A percentile compares a stretch with the other conserved stretches of the same genome.
phyloP scores from a whole-genome alignment of 2,329 filamentous ascomycete species.

The Trichoderma sp. region DNA sequence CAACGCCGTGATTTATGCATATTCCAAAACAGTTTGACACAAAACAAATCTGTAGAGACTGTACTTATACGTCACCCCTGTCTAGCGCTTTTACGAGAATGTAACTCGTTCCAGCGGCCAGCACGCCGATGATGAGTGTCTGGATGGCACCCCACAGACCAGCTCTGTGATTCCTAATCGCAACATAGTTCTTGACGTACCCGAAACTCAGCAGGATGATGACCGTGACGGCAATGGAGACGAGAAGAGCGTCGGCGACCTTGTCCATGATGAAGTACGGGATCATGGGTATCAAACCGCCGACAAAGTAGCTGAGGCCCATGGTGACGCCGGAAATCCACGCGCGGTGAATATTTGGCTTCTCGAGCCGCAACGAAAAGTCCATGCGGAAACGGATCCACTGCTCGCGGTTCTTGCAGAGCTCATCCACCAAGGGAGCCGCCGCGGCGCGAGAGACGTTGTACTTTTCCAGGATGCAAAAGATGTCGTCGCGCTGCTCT shows the following conservation, averaged over 20 bases:
- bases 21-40: background rate
- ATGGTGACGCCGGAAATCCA: slow-evolving; percentile 66
- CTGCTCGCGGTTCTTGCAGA: slow-evolving; percentile 52
- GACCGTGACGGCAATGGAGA: slow-evolving; percentile 64
- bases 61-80: slow-evolving; percentile 18
- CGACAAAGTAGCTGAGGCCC: slow-evolving; percentile 69
- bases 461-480: slow-evolving; percentile 56
- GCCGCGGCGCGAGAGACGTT: slow-evolving; percentile 50
- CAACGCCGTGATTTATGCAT: slow-evolving; percentile 24
- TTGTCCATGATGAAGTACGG: slow-evolving; percentile 66
- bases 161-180: slow-evolving; percentile 54
- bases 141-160: slow-evolving; percentile 64
- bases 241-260: slow-evolving; percentile 56
- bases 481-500: slow-evolving; percentile 53
- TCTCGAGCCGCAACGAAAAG: slow-evolving; percentile 56
- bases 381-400: slow-evolving; percentile 65
- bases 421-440: slow-evolving; percentile 52
- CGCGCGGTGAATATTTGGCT: slow-evolving; percentile 49
- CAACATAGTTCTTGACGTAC: slow-evolving; percentile 64
- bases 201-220: slow-evolving; percentile 66
- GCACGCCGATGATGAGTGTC: slow-evolving; percentile 66
- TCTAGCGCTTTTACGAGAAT: slow-evolving; percentile 63
- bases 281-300: slow-evolving; percentile 70
- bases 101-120: slow-evolving; percentile 70
- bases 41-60: background rate